Conservation (phyloP, 2,329 filamentous ascomycete species). For the Aspergillus novoparasiticus region DNA sequence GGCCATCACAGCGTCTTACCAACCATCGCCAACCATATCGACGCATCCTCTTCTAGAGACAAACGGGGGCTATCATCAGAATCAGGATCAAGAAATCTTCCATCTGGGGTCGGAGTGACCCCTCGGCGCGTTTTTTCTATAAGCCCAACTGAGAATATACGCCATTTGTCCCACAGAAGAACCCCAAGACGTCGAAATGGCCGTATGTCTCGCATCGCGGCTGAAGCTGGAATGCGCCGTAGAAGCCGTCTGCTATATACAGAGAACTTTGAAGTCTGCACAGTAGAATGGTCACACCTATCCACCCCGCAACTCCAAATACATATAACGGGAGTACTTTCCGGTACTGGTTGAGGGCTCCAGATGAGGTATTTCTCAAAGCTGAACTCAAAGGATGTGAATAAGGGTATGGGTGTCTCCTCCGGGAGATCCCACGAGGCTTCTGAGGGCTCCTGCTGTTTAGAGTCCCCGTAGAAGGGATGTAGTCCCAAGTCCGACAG, state of each 20-base stretch:
- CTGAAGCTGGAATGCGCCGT: neutral
- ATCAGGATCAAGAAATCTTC: neutral
- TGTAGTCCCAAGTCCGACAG: neutral
- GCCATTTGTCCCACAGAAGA: neutral
- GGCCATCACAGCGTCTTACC: neutral
- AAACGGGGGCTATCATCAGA: neutral
- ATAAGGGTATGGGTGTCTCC: neutral
- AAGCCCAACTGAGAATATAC: neutral
- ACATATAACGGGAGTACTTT: neutral
- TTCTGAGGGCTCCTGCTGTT: neutral
- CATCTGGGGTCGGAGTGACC: neutral
- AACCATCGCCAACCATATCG: neutral
- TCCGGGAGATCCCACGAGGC: neutral
- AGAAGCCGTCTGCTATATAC: neutral
- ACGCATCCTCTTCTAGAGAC: neutral
- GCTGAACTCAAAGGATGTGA: neutral
- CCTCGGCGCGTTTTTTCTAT: neutral
- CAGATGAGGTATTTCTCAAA: neutral
- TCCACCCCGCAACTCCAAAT: neutral
- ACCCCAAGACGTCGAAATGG: neutral
- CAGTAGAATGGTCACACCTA: neutral
- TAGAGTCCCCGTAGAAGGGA: neutral
- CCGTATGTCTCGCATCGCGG: neutral
- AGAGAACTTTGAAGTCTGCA: neutral
- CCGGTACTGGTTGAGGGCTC: neutral